These are phyloP conservation scores for Ascochyta viciae-villosae DNA, from an alignment of 2,329 filamentous ascomycete species.

Conservation along the genomic window DNA sequence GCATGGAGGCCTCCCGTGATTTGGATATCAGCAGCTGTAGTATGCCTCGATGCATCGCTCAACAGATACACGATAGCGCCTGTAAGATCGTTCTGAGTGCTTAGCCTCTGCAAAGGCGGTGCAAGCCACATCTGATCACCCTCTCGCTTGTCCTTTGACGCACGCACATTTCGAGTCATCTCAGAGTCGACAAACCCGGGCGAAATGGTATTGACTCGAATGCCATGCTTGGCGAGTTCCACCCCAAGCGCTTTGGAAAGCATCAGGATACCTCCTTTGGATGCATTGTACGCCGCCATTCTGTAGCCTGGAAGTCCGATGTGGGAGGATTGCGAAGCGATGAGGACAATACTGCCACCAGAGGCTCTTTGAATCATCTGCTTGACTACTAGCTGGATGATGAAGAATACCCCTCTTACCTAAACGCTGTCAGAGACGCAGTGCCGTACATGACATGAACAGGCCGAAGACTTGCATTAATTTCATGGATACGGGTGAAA, in stretches of 20 bases:
- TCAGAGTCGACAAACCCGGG: conserved; percentile 45
- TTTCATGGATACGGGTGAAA: conserved; percentile 50
- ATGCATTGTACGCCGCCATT: conserved; percentile 55
- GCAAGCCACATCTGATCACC: conserved; percentile 31
- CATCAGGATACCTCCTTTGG: conserved; percentile 53
- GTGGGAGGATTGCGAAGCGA: conserved; percentile 51
- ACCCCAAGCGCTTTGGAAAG: conserved; percentile 49
- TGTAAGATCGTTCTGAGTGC: conserved; percentile 53
- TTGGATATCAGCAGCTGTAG: conserved; percentile 54
- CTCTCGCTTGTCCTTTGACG: conserved; percentile 22
- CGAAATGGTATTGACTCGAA: conserved; percentile 43
- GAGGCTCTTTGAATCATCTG: conserved; percentile 52
- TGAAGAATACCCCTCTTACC: conserved; percentile 54
- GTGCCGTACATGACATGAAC: too few species aligned
- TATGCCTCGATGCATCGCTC: conserved; percentile 54
- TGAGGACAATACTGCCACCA: conserved; percentile 51
- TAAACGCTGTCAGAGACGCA: conserved; percentile 18
- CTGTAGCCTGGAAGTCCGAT: conserved; percentile 48
- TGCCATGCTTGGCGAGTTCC: conserved; percentile 41
- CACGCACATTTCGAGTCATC: conserved; percentile 29
- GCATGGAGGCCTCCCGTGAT: conserved; percentile 53
- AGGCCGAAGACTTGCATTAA: conserved; percentile 47
- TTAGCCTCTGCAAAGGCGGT: conserved; percentile 49
- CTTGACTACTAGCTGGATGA: conserved; percentile 49
- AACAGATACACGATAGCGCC: conserved; percentile 54